These are phyloP conservation scores for Colletotrichum sp. DNA, from an alignment of 2,329 filamentous ascomycete species.

Conservation along the genomic window DNA sequence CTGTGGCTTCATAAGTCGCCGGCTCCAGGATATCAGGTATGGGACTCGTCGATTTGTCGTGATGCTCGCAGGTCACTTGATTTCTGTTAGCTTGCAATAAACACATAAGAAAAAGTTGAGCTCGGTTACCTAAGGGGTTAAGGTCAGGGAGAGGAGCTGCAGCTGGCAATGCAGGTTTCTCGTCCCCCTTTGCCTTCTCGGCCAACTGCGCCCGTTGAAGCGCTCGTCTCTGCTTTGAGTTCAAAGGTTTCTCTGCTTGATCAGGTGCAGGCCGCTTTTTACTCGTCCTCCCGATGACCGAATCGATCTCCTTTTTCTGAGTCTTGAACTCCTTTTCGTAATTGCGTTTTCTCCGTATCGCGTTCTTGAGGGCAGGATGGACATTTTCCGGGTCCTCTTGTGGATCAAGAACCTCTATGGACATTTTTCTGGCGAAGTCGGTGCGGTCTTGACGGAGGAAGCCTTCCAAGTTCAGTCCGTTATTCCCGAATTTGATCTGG, in stretches of 20 bases:
- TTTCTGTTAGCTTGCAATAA: not conserved
- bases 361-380: conserved; percentile 56
- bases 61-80: conserved; percentile 53
- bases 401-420: conserved; percentile 57
- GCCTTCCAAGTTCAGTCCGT: conserved; percentile 69
- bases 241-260: conserved; percentile 16
- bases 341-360: conserved; percentile 66
- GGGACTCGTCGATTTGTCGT: conserved; percentile 35
- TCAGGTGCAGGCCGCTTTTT: conserved; percentile 22
- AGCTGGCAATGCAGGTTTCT: conserved; percentile 28
- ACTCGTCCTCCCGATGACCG: conserved; percentile 10
- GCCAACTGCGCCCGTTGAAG: not conserved
- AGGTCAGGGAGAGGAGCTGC: conserved; percentile 28
- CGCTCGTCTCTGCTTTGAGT: conserved; percentile 27
- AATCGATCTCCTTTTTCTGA: conserved; percentile 39
- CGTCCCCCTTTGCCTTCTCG: conserved; percentile 23
- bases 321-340: conserved; percentile 61
- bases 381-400: conserved; percentile 43
- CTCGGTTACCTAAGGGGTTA: conserved; percentile 33
- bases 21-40: conserved; percentile 46
- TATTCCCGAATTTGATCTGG: conserved; percentile 64
- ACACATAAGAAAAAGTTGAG: not conserved
- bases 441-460: conserved; percentile 67
- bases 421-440: conserved; percentile 50
- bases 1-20: conserved; percentile 43